Evolutionary conservation across 257 asterid genomes (phyloP).

Genomic region (Prunella vulgaris): DNA sequence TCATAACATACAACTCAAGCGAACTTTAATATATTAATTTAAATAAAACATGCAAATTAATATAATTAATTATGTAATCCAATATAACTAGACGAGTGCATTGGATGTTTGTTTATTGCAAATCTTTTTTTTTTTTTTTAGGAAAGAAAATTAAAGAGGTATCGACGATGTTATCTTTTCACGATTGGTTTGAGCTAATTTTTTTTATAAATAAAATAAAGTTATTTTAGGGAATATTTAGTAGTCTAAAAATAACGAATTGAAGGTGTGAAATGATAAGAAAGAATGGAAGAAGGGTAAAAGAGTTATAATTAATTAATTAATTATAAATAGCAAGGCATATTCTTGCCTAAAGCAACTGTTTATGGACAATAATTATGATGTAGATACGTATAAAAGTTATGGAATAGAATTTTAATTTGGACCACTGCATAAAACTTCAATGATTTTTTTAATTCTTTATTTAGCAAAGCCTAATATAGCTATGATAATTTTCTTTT

Average conservation of each 20-base stretch:
- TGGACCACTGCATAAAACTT: constrained; percentile 6
- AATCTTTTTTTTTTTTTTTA: not conserved
- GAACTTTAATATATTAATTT: too few relatives aligned
- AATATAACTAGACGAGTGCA: too few relatives aligned
- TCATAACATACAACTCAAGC: too few relatives aligned
- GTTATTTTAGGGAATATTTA: not conserved
- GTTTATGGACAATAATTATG: constrained; percentile 1
- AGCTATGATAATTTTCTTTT: too few relatives aligned
- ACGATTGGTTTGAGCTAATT: not conserved
- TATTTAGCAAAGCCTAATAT: not conserved
- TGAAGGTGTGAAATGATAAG: constrained; percentile 10
- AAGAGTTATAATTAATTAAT: too few relatives aligned
- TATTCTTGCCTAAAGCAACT: constrained; percentile 21
- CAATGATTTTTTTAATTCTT: not conserved
- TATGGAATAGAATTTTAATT: constrained; percentile 13
- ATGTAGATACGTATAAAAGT: not conserved
- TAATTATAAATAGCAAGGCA: constrained; percentile 10
- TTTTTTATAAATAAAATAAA: not conserved
- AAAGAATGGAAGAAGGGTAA: not conserved
- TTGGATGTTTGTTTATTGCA: too few relatives aligned
- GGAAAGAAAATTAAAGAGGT: too few relatives aligned
- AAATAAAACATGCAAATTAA: too few relatives aligned
- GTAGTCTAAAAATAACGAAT: not conserved
- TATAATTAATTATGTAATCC: too few relatives aligned
- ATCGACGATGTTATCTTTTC: not conserved